Base-by-base conservation (phyloP, 2,329 filamentous ascomycete species). In the Rhexocercosporidium sp. region DNA sequence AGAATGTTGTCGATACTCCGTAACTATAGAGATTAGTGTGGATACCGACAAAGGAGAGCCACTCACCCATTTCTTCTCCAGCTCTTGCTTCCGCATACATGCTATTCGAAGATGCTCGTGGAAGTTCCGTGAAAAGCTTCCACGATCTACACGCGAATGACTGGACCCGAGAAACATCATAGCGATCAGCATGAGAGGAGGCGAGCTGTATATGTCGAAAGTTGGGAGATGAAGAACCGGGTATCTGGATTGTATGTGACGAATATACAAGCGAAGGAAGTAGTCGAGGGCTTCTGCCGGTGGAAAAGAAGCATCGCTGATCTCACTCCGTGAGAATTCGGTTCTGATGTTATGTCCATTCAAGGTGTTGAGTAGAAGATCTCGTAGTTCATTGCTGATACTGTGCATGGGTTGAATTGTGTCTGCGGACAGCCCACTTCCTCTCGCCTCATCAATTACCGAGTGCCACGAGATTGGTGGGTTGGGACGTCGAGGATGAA, bases 121-220 rank as follows among this genome's bases (percentile, higher is more conserved):
- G 54, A 75, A 75, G 1, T 74, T 29, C 14, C 73, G 67, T 14
- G 70, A 71, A 59, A 76, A 76, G 1, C 74, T 63, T 14, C 74
- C 73, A 31, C 71, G 68, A 65, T 76, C 74, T 8, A 60, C 61
- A 12, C 62, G 67, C 1, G 75, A 75, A 66, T 76, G 72, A 59
- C 72, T 73, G 14, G 74, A 74, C 3, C 75, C 75, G 8, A 76
- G 67, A 51, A 76, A 74, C 73, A 75, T 75, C 74, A 76, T 76
- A 2, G 71, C 69, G 1, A 73, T 59, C 6, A 76, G 59, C 20
- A 76, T 64, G 3, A 75, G 60, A 39, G 73, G 73, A 47, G 71
- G 67, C 29, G 67, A 65, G 20, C 61, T 68, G 44, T 74, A 75
- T 3, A 75, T 67, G 49, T 75, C 66, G 31, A 76, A 75, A 9